Evolutionary conservation across 331 rosid genomes (phyloP).

Genomic region (Malus hybrid): DNA sequence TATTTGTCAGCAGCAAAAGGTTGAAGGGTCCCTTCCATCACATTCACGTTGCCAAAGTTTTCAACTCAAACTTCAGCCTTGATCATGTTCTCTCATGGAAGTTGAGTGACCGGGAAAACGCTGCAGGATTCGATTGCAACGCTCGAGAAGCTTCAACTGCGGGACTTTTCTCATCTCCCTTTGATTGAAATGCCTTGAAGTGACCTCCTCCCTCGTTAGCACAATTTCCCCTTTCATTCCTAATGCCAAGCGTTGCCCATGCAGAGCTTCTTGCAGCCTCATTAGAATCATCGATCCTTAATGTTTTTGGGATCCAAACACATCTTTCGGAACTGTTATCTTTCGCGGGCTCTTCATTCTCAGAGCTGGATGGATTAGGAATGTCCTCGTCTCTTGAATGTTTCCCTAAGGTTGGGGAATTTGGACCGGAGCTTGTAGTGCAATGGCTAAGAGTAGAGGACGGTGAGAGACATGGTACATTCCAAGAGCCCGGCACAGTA

Average conservation of each 20-base stretch:
- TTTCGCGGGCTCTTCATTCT: constrained; percentile 21
- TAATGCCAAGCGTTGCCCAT: constrained; percentile 59
- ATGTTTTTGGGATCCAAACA: constrained; percentile 58
- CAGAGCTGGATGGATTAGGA: constrained; percentile 25
- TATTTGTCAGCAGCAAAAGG: constrained; percentile 22
- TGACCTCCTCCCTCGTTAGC: constrained; percentile 37
- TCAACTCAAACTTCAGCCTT: not conserved
- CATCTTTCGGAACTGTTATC: constrained; percentile 28
- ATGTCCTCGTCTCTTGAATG: constrained; percentile 59
- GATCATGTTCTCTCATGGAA: constrained; percentile 56
- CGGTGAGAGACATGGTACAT: constrained; percentile 29
- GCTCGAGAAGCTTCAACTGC: constrained; percentile 29
- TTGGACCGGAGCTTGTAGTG: constrained; percentile 22
- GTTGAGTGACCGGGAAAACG: constrained; percentile 51
- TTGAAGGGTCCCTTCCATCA: constrained; percentile 11
- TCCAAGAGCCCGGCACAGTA: constrained; percentile 53
- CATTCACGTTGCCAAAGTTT: not conserved
- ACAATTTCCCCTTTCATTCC: constrained; percentile 42
- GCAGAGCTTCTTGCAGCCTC: constrained; percentile 63
- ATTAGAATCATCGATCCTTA: constrained; percentile 57
- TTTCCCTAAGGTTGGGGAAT: constrained; percentile 45
- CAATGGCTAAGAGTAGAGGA: constrained; percentile 31
- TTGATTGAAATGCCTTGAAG: constrained; percentile 48
- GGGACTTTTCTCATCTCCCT: constrained; percentile 29
- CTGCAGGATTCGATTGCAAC: constrained; percentile 71